Evolutionary conservation across 768 basidiomycete genomes (phyloP), one percentile per base, ranked within the genome.

Genomic region (Amanita phalloides): DNA sequence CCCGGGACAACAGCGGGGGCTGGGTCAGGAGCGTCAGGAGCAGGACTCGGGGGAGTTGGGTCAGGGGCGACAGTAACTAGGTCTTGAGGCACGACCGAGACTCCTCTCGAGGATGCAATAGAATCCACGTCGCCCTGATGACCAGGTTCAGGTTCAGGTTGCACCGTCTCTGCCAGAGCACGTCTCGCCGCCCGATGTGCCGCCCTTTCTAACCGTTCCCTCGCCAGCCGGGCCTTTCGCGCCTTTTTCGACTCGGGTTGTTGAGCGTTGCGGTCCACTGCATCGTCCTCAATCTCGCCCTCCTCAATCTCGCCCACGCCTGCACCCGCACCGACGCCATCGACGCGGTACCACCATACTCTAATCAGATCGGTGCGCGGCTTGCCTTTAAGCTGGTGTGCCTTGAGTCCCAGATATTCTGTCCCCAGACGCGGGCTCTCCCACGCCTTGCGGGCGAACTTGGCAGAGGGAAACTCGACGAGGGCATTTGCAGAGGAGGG

Each of bases 261-360:
- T 53, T 57, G 33, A 33, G 33, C 59, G 7, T 57, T 60, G 36
- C 54, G 46, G 48, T 63, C 66, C 21, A 51, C 65, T 30, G 56
- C 64, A 48, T 72, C 72, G 2, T 65, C 73, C 48, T 72, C 71
- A 46, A 76, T 76, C 56, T 76, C 75, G 2, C 73, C 75, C 54
- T 76, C 73, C 55, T 75, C 75, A 14, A 75, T 68, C 58, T 77
- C 75, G 4, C 70, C 69, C 4, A 70, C 71, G 3, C 69, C 67
- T 4, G 64, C 60, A 44, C 63, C 65, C n/a, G 68, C 69, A 43
- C 68, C 69, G 7, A 69, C 60, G 1, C 69, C 69, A 41, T 69
- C 68, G 17, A 69, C 66, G 8, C 72, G 70, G 57, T 74, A 77
- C 74, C 74, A 77, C 71, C 74, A 75, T 17, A 71, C 73, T 41